A percentile compares a stretch with the other conserved stretches of the same genome.
Conservation (phyloP, 2,329 filamentous ascomycete species). For the Rutstroemia sp. region DNA sequence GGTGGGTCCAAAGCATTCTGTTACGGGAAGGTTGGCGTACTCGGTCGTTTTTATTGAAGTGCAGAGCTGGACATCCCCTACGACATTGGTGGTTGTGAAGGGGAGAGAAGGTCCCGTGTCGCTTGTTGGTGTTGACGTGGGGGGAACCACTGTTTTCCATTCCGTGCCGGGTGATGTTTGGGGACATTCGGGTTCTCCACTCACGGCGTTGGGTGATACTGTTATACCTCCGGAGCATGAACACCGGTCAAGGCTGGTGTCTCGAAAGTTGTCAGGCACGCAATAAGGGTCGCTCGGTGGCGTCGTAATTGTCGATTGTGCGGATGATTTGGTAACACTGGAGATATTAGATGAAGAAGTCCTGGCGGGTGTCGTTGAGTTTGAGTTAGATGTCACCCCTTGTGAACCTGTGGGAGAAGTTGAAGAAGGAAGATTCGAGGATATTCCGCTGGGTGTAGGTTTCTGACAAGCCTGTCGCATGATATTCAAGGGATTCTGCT, state of each 20-base stretch:
- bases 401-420: too few relatives aligned
- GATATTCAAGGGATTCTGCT: too few relatives aligned
- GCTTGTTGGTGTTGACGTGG: background rate
- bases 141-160: background rate
- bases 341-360: too few relatives aligned
- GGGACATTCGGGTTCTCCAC: background rate
- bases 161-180: background rate
- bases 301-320: background rate
- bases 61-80: background rate
- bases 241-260: background rate
- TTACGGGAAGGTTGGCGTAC: background rate
- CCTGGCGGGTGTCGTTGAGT: too few relatives aligned
- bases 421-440: too few relatives aligned
- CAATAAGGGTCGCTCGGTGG: background rate
- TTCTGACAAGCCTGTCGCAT: too few relatives aligned
- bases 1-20: background rate
- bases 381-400: too few relatives aligned
- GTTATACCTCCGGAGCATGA: background rate
- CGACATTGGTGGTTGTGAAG: background rate
- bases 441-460: too few relatives aligned
- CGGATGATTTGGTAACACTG: background rate
- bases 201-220: background rate
- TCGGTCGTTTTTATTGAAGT: background rate
- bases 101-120: background rate
- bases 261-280: background rate